phyloP scores from a whole-genome alignment of 2,329 filamentous ascomycete species.

The Didymella pomorum region DNA sequence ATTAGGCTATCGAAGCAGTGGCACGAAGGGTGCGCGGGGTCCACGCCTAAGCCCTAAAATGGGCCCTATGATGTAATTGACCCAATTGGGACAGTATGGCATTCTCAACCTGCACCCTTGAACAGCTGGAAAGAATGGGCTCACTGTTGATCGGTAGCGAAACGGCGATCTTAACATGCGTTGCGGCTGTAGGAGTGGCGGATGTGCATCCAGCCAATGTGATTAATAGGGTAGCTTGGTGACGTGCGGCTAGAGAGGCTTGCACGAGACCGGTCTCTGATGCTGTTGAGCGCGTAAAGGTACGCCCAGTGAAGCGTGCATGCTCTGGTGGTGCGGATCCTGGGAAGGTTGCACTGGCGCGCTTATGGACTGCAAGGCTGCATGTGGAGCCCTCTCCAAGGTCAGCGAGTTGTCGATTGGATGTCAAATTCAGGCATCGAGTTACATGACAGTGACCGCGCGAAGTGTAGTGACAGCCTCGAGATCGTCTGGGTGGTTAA shows the following conservation, averaged over 20 bases:
- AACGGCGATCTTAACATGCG: conserved; percentile 6
- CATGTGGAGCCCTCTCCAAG: background rate
- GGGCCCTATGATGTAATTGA: conserved; percentile 1
- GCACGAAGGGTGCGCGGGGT: conserved; percentile 11
- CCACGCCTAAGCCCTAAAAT: conserved; percentile 9
- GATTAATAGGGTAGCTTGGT: background rate
- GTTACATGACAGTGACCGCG: background rate
- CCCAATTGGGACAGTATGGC: conserved; percentile 3
- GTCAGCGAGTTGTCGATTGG: background rate
- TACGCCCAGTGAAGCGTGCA: conserved; percentile 1
- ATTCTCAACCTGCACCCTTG: conserved; percentile 9
- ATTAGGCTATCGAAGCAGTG: background rate
- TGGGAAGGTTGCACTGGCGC: background rate
- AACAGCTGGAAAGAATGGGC: background rate
- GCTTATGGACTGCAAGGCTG: background rate
- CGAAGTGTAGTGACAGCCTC: background rate
- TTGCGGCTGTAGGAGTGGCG: conserved; percentile 8
- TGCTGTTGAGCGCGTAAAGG: background rate
- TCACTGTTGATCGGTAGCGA: conserved; percentile 16
- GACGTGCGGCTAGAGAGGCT: conserved; percentile 2
- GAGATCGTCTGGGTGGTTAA: background rate
- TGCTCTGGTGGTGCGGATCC: background rate
- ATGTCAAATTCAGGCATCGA: background rate
- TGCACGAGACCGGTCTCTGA: conserved; percentile 6
- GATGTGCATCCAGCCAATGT: conserved; percentile 8